Evolutionary conservation across 495 filamentous ascomycete genomes (phyloP).

Genomic region (Corynascus novoguineensis): DNA sequence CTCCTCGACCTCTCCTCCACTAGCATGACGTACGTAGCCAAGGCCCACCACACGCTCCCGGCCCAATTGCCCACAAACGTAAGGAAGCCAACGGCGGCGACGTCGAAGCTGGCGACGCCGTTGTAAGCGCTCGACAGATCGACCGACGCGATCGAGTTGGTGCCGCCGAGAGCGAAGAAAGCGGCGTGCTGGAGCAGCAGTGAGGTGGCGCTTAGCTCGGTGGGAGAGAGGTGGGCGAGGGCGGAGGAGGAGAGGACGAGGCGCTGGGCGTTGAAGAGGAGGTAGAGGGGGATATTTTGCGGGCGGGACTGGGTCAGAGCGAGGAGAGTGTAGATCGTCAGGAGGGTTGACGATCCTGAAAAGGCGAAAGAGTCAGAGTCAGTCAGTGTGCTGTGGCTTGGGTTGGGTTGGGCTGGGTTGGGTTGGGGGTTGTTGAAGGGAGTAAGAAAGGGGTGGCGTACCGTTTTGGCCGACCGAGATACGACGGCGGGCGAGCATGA

Average conservation of each 20-base stretch:
- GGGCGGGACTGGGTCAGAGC: conserved; percentile 80
- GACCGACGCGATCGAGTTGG: conserved; percentile 86
- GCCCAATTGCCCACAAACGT: conserved; percentile 90
- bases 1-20: not conserved
- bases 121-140: conserved; percentile 83
- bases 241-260: conserved; percentile 39
- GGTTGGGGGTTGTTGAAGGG: not conserved
- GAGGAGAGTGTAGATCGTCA: conserved; percentile 69
- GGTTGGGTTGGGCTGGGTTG: not conserved
- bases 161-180: conserved; percentile 88
- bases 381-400: no score
- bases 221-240: conserved; percentile 32
- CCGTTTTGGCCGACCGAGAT: conserved; percentile 22
- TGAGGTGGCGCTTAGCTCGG: conserved; percentile 57
- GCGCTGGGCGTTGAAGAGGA: conserved; percentile 60
- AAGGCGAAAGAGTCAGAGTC: not conserved
- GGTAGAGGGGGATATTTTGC: conserved; percentile 77
- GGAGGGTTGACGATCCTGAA: conserved; percentile 43
- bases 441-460: conserved; percentile 42
- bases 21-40: conserved; percentile 31
- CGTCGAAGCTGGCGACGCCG: conserved; percentile 64
- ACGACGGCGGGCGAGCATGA: conserved; percentile 18
- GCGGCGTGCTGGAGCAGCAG: conserved; percentile 65
- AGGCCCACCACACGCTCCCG: conserved; percentile 81
- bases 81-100: conserved; percentile 64